Evolutionary conservation across 352 stramenopile genomes (phyloP).

Genomic region (Phytophthora crassamura): DNA sequence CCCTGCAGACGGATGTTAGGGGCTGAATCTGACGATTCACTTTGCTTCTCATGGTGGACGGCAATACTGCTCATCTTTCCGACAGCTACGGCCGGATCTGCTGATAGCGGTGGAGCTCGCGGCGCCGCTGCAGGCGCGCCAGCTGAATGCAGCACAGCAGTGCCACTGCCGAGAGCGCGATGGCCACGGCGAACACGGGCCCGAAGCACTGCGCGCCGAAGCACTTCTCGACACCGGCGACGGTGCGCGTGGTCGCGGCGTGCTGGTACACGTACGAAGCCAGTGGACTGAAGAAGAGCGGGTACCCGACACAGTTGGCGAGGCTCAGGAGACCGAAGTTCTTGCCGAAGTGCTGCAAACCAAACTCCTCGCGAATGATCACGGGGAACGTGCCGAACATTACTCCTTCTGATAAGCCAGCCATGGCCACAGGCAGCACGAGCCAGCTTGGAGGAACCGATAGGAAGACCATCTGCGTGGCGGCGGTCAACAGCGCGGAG

Average conservation of each 20-base stretch:
- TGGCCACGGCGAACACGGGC: slow-evolving; percentile 68
- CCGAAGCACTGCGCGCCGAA: slow-evolving; percentile 66
- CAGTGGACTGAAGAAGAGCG: slow-evolving; percentile 78
- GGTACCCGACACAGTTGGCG: slow-evolving; percentile 85
- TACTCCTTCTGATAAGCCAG: slow-evolving; percentile 74
- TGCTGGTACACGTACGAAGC: slow-evolving; percentile 78
- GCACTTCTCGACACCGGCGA: slow-evolving; percentile 60
- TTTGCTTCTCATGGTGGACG: too few species aligned
- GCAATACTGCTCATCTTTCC: too few species aligned
- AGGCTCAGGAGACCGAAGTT: slow-evolving; percentile 86
- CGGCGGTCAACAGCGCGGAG: slow-evolving; percentile 55
- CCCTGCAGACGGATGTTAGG: too few species aligned
- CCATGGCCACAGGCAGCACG: slow-evolving; percentile 60
- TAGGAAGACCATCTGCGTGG: slow-evolving; percentile 66
- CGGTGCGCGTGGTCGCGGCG: slow-evolving; percentile 21
- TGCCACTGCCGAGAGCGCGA: slow-evolving; percentile 60
- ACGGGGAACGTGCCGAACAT: slow-evolving; percentile 88
- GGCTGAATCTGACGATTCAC: too few species aligned
- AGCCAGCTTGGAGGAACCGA: slow-evolving; percentile 49
- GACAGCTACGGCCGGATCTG: slow-evolving; percentile 63
- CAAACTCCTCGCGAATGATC: slow-evolving; percentile 83
- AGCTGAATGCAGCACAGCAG: slow-evolving; percentile 60
- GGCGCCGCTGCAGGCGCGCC: slow-evolving; percentile 40
- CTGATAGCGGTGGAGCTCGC: slow-evolving; percentile 38
- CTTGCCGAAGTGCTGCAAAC: slow-evolving; percentile 80